Conservation (phyloP, 73 alveolate genomes). For the Loxodes magnus region DNA sequence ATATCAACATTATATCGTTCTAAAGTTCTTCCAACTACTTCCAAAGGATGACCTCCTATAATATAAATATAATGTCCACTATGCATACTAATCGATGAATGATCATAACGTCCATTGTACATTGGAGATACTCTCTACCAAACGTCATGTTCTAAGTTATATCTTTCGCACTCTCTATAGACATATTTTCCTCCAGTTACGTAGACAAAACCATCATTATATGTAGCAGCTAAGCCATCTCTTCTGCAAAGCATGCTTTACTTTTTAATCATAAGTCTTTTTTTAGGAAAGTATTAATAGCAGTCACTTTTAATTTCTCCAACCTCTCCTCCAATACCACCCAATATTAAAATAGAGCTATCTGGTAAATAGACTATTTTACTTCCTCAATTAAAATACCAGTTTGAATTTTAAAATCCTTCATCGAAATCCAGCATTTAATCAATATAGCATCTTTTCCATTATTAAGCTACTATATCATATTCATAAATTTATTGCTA, state of each 20-base stretch:
- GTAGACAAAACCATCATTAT: not conserved
- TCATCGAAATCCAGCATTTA: not conserved
- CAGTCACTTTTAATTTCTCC: not conserved
- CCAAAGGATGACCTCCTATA: constrained; percentile 1
- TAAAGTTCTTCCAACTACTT: not conserved
- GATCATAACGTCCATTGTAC: constrained; percentile 4
- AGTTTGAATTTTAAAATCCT: not conserved
- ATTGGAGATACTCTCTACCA: not conserved
- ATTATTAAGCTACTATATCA: constrained; percentile 1
- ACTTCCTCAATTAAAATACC: constrained; percentile 5
- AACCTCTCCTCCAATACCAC: not conserved
- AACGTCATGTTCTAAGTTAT: not conserved
- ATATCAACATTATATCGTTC: not conserved
- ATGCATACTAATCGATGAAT: not conserved
- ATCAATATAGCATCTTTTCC: not conserved
- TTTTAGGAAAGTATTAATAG: not conserved
- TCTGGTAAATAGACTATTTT: not conserved
- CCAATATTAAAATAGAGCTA: not conserved
- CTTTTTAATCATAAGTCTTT: not conserved
- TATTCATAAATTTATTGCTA: not conserved
- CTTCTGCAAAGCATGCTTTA: not conserved
- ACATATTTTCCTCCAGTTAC: constrained; percentile 5
- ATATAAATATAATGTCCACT: not conserved
- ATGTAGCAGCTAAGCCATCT: not conserved
- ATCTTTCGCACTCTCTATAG: not conserved